Base-by-base conservation (phyloP, 805 yeast genomes). In the Zygoascus flipseniorum region DNA sequence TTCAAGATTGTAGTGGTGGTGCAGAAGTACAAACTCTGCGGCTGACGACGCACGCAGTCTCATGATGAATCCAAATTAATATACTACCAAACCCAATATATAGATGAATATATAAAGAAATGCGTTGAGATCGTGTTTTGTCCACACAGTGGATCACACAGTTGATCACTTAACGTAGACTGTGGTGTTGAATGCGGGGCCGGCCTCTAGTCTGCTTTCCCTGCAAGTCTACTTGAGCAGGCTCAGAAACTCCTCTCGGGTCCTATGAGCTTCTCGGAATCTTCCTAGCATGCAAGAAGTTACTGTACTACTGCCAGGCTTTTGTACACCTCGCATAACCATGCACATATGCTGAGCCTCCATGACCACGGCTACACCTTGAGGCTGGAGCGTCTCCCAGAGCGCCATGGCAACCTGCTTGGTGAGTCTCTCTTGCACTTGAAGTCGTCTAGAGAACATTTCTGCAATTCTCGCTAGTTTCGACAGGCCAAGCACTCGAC, bases 281-380 rank as follows among this genome's bases (percentile, higher is more conserved):
- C 96, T 86, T 9, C 99, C 99, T 62, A 93, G 77, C 97, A 93
- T 92, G 66, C 98, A 92, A 64, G 96, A 87, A 18, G 99, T 93
- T 35, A 89, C 83, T 1, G 99, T 93, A 18, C 86, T 79, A 18
- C 96, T 86, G 1, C 98, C 97, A 0, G 96, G 82, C 70, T 93
- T 93, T 69, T 93, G 97, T 28, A 93, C 88, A 53, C 99, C 99
- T 66, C 99, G 80, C 68, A 95, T 88, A 28, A 92, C 98, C 99
- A 93, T 93, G 70, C 99, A 93, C 99, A 93, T 93, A 68, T 93
- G 99, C 1, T 92, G 81, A 18, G 97, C 97, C 71, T 93, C 99
- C 64, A 93, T 89, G 28, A 93, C 98, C 43, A 93, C 99, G 0
- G 98, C 99, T 8, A 93, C 99, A 57, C 99, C 99, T 64, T 90